Evolutionary conservation across 1,284 basidiomycete genomes (phyloP), one percentile per base, ranked within the genome.

Genomic region (Ceratobasidium sp.): DNA sequence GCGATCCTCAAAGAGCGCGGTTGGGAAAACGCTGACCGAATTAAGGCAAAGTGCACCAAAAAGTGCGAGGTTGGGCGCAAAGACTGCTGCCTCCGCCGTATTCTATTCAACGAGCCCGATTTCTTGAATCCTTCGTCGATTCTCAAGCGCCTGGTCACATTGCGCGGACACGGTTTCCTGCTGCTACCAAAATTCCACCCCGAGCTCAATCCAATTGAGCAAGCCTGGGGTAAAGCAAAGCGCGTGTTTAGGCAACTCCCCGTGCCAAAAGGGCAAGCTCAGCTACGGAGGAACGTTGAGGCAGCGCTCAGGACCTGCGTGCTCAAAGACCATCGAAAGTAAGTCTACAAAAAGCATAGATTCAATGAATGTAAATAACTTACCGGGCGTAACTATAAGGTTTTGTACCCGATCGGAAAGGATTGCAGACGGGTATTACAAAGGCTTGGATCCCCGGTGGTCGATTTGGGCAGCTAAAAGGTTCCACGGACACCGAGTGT

Each of bases 1-100:
- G 8, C 56, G 1, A 78, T 80, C 32, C 72, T 80, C 13, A 13
- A 52, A 1, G 78, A 79, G 67, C 72, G 74, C 5, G 76, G 77
- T 1, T 10, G 53, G n/a, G 35, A 47, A 2, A 27, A 60, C 25
- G 27, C 54, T 29, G 27, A 54, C 3, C 27, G 22, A 15, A 45
- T 35, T 22, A 42, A 25, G 10, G 70, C 49, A 8, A 38, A 70
- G 27, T 72, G 69, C 42, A 22, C n/a, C n/a, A n/a, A 55, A 27
- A 20, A 15, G 22, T 54, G 70, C 42, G 10, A 45, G 13, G 22
- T 35, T 6, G 31, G 20, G 15, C 45, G 34, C 8, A 54, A 22
- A 8, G 49, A 50, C 32, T 71, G 70, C 38, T 71, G 70, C 45
- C 31, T 54, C 12, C 52, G 52, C 17, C 55, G 64, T 15, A 54